Evolutionary conservation across 2,329 filamentous ascomycete species (phyloP), one percentile per base, ranked within the genome.

Genomic region (Colletotrichum lini): DNA sequence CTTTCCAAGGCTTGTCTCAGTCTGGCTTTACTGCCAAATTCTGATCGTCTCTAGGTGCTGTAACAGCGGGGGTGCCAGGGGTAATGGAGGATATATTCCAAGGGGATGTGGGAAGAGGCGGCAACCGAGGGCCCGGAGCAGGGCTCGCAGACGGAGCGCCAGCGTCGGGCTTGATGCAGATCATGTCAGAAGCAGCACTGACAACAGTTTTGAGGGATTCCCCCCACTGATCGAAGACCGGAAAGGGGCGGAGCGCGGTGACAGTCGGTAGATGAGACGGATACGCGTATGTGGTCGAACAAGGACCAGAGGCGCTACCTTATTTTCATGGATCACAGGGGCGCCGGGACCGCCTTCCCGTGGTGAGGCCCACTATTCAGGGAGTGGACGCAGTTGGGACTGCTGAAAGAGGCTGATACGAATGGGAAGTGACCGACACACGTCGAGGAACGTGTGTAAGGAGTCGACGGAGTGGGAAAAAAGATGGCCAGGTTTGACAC

Each of bases 221-320:
- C 53, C 72, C 73, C 74, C 73, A 74, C 74, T 72, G 67, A 73
- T 74, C 72, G 70, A 67, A 74, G 71, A 76, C 74, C 74, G 71
- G 73, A 76, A 74, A 76, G 67, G 75, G 75, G 66, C 70, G 71
- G 75, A 75, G 71, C 70, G 67, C 59, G 71, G 70, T 72, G 70
- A 72, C 70, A 72, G 70, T 60, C 65, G 59, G 56, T 57, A 76
- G 62, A 75, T 77, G 75, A 76, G 76, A 78, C 76, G 74, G 72
- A 73, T 70, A 72, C 64, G 67, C 42, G 61, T 61, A 40, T 72
- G 66, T 58, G 49, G 47, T 64, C 10, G 42, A 53, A 58, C 60
- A 72, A 49, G 54, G 73, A 54, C 58, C 50, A 57, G 67, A 65
- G 42, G 60, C 54, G 49, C 61, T 69, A 72, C 70, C 67, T 70